Evolutionary conservation across 2,329 filamentous ascomycete genomes (phyloP).

Genomic region (Claviceps quebecensis): DNA sequence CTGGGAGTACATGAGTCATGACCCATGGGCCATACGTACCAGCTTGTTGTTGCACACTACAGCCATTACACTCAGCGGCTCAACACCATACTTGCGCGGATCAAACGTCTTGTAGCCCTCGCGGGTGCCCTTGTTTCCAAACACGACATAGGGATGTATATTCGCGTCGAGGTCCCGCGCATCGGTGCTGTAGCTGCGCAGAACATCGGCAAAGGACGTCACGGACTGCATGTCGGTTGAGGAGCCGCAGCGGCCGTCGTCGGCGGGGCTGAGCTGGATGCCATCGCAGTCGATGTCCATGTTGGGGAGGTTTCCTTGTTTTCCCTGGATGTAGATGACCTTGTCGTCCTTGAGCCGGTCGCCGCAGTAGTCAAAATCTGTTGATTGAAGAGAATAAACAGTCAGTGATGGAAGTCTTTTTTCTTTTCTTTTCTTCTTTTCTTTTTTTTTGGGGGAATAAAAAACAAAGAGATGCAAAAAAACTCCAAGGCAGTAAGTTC

Average conservation of each 20-base stretch:
- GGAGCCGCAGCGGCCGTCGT: slow-evolving; percentile 29
- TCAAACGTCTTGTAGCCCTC: slow-evolving; percentile 23
- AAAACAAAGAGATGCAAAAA: too few species aligned
- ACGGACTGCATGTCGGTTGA: slow-evolving; percentile 25
- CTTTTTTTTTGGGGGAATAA: background rate
- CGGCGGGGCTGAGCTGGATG: slow-evolving; percentile 20
- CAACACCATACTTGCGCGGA: slow-evolving; percentile 26
- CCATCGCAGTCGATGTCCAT: slow-evolving; percentile 49
- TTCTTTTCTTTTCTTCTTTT: background rate
- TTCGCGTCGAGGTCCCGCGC: slow-evolving; percentile 34
- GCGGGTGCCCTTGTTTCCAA: slow-evolving; percentile 31
- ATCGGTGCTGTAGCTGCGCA: slow-evolving; percentile 23
- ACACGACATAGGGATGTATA: slow-evolving; percentile 37
- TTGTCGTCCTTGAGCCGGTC: slow-evolving; percentile 26
- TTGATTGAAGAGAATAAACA: too few species aligned
- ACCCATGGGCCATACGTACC: slow-evolving; percentile 12
- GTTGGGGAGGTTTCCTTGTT: slow-evolving; percentile 28
- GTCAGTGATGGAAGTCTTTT: background rate
- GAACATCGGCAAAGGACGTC: slow-evolving; percentile 31
- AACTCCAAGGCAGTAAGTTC: too few species aligned
- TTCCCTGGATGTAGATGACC: slow-evolving; percentile 35
- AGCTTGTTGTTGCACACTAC: slow-evolving; percentile 37
- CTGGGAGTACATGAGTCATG: too few species aligned
- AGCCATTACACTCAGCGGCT: slow-evolving; percentile 39
- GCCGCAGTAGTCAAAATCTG: slow-evolving; percentile 31